A percentile compares a stretch with the other conserved stretches of the same genome.
These are phyloP conservation scores for Podospora pseudocomata DNA, from an alignment of 495 filamentous ascomycete genomes.

Conservation along the genomic window DNA sequence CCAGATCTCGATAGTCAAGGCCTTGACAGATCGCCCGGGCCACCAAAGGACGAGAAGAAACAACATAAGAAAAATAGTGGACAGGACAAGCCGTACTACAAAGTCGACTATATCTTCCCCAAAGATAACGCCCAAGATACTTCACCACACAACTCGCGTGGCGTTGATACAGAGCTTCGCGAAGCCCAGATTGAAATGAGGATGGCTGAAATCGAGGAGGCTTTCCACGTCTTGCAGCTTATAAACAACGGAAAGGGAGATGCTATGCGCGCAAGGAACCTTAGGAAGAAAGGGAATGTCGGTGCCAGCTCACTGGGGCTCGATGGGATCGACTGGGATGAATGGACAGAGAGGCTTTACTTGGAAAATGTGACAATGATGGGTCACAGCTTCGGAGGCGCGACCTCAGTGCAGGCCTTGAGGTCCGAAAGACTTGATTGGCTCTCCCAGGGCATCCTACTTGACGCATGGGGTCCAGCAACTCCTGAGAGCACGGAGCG, in stretches of 20 bases:
- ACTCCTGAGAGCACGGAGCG: slow-evolving; percentile 38
- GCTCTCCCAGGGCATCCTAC: slow-evolving; percentile 55
- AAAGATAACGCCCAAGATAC: slow-evolving; percentile 40
- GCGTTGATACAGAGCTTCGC: slow-evolving; percentile 41
- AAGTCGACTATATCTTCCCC: slow-evolving; percentile 46
- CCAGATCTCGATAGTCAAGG: slow-evolving; percentile 24
- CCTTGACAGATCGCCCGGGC: slow-evolving; percentile 15
- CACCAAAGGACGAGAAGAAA: slow-evolving; percentile 9
- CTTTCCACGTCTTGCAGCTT: slow-evolving; percentile 51
- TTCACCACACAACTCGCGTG: slow-evolving; percentile 33
- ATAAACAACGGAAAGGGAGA: slow-evolving; percentile 48
- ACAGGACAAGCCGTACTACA: slow-evolving; percentile 28
- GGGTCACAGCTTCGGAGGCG: slow-evolving; percentile 65
- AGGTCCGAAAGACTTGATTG: slow-evolving; percentile 48
- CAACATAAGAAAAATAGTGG: slow-evolving; percentile 3
- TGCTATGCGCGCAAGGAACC: slow-evolving; percentile 42
- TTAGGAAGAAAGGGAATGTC: slow-evolving; percentile 48
- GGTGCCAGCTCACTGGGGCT: slow-evolving; percentile 47
- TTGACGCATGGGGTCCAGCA: slow-evolving; percentile 56
- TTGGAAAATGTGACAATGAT: slow-evolving; percentile 56
- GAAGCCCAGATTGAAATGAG: slow-evolving; percentile 60
- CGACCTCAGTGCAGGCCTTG: slow-evolving; percentile 58
- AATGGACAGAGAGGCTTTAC: slow-evolving; percentile 39
- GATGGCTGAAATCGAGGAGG: slow-evolving; percentile 57
- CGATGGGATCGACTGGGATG: slow-evolving; percentile 36